Evolutionary conservation across 805 yeast genomes (phyloP), one percentile per base, ranked within the genome.

Genomic region (Komagataella populi): DNA sequence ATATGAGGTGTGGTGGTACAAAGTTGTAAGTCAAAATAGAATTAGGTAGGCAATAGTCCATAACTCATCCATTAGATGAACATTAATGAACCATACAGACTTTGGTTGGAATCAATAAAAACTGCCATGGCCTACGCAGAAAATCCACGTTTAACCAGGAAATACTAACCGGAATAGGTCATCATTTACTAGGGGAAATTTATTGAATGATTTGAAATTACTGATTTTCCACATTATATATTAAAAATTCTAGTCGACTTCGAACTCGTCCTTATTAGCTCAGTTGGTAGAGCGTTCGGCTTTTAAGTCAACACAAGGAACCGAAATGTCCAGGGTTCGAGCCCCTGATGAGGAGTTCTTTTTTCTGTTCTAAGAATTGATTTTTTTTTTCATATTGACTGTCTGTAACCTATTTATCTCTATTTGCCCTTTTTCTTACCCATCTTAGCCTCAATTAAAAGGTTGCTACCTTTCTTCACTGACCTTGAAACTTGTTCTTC

Each of bases 251-350:
- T 14, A 10, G 14, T 30, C 39, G 14, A 10, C 39, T 30, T 30
- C 39, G 39, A 45, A 45, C 62, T 45, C 47, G 57, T 69, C 73
- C 72, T 64, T 60, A 66, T 68, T 77, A 77, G 81, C 80, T 76
- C 81, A 76, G 80, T 76, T 76, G 81, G 80, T 76, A 74, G 80
- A 76, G 80, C 80, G 80, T 75, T 76, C 80, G 80, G 79, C 81
- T 76, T 75, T 74, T 74, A 74, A 63, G 72, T 30, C 39, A 30
- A 30, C 39, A 30, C 39, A 30, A 30, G 39, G 39, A 30, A 72
- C 76, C 77, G 76, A 74, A 74, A 73, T 72, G 78, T 73, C 78
- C 76, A 71, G 78, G 78, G 78, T 73, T 73, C 78, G 76, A 73
- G 78, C 78, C 78, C 78, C 78, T 72, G 76, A 70, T 72, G 64